Evolutionary conservation across 1,139 yeast genomes (phyloP).

Genomic region (Kodamaea arcana): DNA sequence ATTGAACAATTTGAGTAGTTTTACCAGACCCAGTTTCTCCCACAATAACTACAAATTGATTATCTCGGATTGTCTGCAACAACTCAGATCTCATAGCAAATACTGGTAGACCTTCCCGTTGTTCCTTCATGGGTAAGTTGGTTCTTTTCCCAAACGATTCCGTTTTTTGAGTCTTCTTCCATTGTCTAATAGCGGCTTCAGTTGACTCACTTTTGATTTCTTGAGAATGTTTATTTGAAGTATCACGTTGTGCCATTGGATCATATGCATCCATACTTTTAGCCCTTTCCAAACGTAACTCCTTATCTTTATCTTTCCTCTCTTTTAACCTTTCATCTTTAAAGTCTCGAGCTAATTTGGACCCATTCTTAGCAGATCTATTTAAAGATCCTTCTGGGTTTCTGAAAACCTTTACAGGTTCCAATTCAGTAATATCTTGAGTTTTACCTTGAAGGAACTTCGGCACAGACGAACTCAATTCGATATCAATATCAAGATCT

Average conservation of each 20-base stretch:
- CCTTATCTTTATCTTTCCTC: constrained; percentile 42
- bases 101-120: constrained; percentile 71
- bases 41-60: constrained; percentile 44
- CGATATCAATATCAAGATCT: constrained; percentile 67
- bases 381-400: constrained; percentile 78
- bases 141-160: constrained; percentile 55
- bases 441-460: constrained; percentile 62
- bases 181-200: constrained; percentile 32
- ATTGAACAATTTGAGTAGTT: constrained; percentile 31
- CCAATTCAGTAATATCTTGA: constrained; percentile 35
- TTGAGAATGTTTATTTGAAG: constrained; percentile 2
- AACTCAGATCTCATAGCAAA: constrained; percentile 57
- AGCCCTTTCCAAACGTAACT: constrained; percentile 23
- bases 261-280: constrained; percentile 32
- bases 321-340: constrained; percentile 55
- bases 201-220: constrained; percentile 9
- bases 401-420: constrained; percentile 55
- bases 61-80: constrained; percentile 48
- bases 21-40: constrained; percentile 44
- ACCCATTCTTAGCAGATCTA: constrained; percentile 76
- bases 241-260: constrained; percentile 27
- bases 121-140: constrained; percentile 53
- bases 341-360: constrained; percentile 60
- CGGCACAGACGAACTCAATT: constrained; percentile 67
- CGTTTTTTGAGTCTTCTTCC: constrained; percentile 48